Evolutionary conservation across 1,284 basidiomycete genomes (phyloP), one percentile per base, ranked within the genome.

Genomic region (Ustilago sp.): DNA sequence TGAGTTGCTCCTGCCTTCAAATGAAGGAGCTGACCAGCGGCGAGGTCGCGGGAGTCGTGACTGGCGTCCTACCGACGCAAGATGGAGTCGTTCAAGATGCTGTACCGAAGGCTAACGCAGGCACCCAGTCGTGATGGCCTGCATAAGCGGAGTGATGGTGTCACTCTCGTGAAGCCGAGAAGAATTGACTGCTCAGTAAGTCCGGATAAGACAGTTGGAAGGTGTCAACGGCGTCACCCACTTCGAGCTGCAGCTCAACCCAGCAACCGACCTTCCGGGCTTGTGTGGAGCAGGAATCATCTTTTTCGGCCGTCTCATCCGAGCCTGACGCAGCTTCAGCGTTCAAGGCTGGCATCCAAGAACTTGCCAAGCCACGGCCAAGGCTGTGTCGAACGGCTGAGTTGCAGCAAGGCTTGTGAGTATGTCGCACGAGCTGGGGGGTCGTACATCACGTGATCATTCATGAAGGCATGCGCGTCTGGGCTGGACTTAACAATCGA

Each of bases 1-100:
- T 9, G 17, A n/a, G n/a, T 48, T 48, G 45, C 45, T 8, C 9
- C 28, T 48, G 19, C 23, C 23, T 7, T 17, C 19, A 19, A 9
- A 9, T 48, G 45, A 48, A 19, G 8, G 6, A 57, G 59, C 59
- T 61, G 53, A 38, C 53, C 53, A 55, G 53, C 53, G 28, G 53
- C 36, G 38, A 39, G n/a, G 28, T 19, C 2, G 17, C 5, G 13
- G 23, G 8, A n/a, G 17, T 36, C 31, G 48, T 50, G 23, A 15
- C 8, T 15, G 15, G 13, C 23, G 28, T 13, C 28, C 45, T 11
- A 7, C 45, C 19, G n/a, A 48, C 17, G 28, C 23, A 17, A 8
- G 48, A 12, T 50, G 28, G 7, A 32, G 28, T 5, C 31, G n/a
- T 5, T 17, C 11, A 32, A 32, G 48, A 9, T 13, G 23, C 31